Conservation (phyloP, 257 asterid species). For the Solanum infundibuliforme region DNA sequence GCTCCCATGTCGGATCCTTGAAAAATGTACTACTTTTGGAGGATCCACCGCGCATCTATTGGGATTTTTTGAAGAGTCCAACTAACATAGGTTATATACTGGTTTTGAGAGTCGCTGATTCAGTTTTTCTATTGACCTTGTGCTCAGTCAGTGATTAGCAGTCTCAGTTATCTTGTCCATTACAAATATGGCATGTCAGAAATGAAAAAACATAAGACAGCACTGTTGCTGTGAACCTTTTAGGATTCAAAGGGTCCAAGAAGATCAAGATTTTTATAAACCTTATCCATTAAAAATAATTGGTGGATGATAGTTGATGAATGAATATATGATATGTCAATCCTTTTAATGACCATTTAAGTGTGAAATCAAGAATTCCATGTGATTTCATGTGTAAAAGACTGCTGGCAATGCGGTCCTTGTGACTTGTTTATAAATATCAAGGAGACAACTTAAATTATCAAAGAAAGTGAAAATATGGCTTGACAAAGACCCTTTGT, state of each 20-base stretch:
- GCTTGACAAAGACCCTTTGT: not conserved
- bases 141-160: not conserved
- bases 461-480: not conserved
- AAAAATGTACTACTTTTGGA: not conserved
- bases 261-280: not conserved
- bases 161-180: not conserved
- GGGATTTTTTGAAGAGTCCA: not conserved
- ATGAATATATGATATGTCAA: not conserved
- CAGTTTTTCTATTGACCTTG: not conserved
- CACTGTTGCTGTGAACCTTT: not conserved
- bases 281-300: not conserved
- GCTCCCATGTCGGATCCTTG: not conserved
- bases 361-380: not conserved
- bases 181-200: not conserved
- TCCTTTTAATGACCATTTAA: not conserved
- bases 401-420: not conserved
- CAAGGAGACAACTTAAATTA: not conserved
- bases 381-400: not conserved
- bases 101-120: not conserved
- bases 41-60: not conserved
- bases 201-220: not conserved
- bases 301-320: not conserved
- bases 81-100: not conserved
- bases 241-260: not conserved
- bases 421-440: not conserved